Percentiles rank a stretch among this genome's conserved stretches.
Conservation (phyloP, 352 stramenopile species). For the Thraustochytrium sp. region DNA sequence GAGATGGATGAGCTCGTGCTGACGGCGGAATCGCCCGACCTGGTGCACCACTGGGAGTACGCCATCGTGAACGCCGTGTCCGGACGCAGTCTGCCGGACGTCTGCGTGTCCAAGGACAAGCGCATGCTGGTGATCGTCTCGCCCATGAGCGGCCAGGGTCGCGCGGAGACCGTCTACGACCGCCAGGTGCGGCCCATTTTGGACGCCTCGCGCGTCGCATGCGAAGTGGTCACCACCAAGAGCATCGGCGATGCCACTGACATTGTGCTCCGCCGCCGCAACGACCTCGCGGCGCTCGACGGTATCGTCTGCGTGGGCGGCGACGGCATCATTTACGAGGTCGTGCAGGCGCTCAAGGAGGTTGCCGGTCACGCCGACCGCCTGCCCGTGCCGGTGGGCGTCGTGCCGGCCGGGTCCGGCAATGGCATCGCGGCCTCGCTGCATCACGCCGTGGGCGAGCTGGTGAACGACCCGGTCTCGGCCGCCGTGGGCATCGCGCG, state of each 20-base stretch:
- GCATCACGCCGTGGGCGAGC: conserved; percentile 56
- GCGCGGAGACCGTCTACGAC: neutral
- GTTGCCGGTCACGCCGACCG: neutral
- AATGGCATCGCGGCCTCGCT: conserved; percentile 64
- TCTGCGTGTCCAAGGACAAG: neutral
- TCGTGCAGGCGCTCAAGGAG: neutral
- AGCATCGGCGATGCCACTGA: neutral
- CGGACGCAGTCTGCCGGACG: neutral
- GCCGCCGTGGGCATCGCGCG: conserved; percentile 64
- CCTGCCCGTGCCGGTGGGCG: neutral
- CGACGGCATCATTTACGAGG: conserved; percentile 30
- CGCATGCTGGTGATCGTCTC: conserved; percentile 25
- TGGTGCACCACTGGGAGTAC: conserved; percentile 28
- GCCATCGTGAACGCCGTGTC: neutral
- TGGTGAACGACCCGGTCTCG: conserved; percentile 54
- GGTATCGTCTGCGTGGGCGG: conserved; percentile 8
- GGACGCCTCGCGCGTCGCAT: neutral
- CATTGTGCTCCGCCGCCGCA: neutral
- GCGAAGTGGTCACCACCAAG: conserved; percentile 3
- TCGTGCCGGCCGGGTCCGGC: conserved; percentile 58
- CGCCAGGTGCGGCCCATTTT: neutral
- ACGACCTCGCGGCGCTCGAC: neutral
- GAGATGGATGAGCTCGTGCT: conserved; percentile 2
- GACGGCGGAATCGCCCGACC: neutral
- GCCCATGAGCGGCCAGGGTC: neutral